Evolutionary conservation across 495 filamentous ascomycete species (phyloP).

Genomic region (Aspergillus saccharolyticus): DNA sequence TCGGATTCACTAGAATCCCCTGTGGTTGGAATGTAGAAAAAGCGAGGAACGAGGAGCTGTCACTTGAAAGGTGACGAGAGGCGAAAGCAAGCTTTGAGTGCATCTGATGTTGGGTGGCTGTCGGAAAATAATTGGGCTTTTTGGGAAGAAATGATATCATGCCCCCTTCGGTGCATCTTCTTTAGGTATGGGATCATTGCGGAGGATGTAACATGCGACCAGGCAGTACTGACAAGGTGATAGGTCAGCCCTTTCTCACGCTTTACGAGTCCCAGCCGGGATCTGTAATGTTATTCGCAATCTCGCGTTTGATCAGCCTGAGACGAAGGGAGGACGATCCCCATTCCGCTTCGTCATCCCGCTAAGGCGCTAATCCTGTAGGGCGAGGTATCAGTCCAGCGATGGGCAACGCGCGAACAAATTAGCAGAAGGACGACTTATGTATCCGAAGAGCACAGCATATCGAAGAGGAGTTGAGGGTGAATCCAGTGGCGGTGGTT

Average conservation of each 20-base stretch:
- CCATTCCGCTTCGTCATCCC: neutral
- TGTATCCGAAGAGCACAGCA: neutral
- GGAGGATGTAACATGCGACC: neutral
- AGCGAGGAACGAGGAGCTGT: neutral
- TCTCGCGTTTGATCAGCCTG: neutral
- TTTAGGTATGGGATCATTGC: neutral
- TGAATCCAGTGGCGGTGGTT: neutral
- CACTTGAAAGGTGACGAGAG: neutral
- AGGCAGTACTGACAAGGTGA: neutral
- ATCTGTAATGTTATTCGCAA: neutral
- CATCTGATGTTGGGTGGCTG: neutral
- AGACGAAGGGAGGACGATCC: neutral
- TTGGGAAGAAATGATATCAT: neutral
- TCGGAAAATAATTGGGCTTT: neutral
- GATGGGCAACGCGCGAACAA: neutral
- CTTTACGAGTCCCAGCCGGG: neutral
- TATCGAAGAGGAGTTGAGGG: neutral
- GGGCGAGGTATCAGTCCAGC: neutral
- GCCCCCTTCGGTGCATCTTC: neutral
- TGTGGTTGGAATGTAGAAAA: neutral
- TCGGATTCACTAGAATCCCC: neutral
- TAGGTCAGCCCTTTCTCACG: neutral
- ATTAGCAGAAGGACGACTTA: neutral
- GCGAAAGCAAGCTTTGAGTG: neutral
- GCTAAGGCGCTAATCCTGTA: neutral